Percentiles rank a stretch among this genome's conserved stretches.
phyloP scores from a whole-genome alignment of 2,329 filamentous ascomycete genomes.

The Graphilbum fragrans region DNA sequence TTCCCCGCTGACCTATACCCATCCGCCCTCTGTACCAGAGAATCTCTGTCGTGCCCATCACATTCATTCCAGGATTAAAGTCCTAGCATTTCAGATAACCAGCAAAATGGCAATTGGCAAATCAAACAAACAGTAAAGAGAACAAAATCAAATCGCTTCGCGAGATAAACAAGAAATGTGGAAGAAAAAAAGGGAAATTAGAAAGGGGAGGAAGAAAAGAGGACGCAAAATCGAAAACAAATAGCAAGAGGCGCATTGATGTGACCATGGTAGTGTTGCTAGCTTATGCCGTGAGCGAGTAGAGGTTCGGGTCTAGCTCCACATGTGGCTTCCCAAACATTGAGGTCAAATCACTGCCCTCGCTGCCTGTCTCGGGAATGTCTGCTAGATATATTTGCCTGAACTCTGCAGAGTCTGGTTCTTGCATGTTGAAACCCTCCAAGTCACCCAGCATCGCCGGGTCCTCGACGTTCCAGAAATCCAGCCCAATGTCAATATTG shows the following conservation, averaged over 20 bases:
- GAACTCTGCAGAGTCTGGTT: conserved; percentile 10
- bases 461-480: conserved; percentile 35
- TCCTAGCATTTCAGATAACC: too few species aligned
- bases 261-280: not conserved
- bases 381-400: conserved; percentile 28
- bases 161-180: too few species aligned
- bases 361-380: not conserved
- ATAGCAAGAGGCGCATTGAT: not conserved
- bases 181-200: not conserved
- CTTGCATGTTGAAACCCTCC: conserved; percentile 22
- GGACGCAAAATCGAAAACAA: not conserved
- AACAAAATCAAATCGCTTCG: too few species aligned
- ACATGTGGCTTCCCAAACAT: conserved; percentile 40
- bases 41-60: too few species aligned
- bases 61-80: too few species aligned
- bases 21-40: too few species aligned
- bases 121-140: too few species aligned
- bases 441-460: conserved; percentile 26
- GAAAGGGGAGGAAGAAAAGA: not conserved
- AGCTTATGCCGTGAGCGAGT: conserved; percentile 13
- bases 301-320: conserved; percentile 34
- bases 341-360: conserved; percentile 24
- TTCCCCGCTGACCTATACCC: too few species aligned
- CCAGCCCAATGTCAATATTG: conserved; percentile 38
- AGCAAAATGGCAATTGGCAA: too few species aligned